Evolutionary conservation across 768 basidiomycete genomes (phyloP), one percentile per base, ranked within the genome.

Genomic region (Glaciozyma antarctica): DNA sequence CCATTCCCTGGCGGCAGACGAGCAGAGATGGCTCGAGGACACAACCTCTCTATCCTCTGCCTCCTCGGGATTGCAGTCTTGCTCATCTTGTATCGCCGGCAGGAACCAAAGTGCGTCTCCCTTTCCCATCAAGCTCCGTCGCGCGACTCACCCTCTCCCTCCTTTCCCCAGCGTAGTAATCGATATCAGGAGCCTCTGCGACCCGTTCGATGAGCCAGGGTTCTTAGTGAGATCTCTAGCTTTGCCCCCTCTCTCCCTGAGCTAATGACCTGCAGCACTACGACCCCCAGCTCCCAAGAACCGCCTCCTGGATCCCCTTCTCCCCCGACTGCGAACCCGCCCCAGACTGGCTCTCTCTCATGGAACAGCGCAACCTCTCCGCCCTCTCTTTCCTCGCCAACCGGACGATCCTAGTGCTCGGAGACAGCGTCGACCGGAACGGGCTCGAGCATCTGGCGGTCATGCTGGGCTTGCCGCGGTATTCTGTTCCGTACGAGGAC

Each of bases 381-480:
- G 7, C 41, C n/a, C 61, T 68, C 28, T 32, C 60, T 3, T 70
- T 65, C 60, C 66, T 72, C 55, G 52, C 48, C 24, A 66, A 72
- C 57, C 67, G 66, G 34, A 72, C 73, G 26, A 67, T 73, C 60
- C 68, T 73, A 26, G 51, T 73, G 60, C 62, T 73, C 16, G 73
- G 73, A 43, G 73, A 73, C 63, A 64, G 61, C 21, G 73, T 73
- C 44, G 73, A 73, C 51, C 71, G 73, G 22, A 72, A 72, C 49
- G 67, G 62, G 0, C 51, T 73, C 21, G 61, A 70, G 21, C 66
- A 67, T 48, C 60, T 68, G 41, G 71, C 71, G 13, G 66, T 66
- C 26, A 72, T 70, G 66, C 32, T 70, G 13, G 71, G 69, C 5
- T 41, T 70, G 30, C 68, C 64, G 32, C n/a, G 65, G 56, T 65